Percentiles rank a stretch among this genome's conserved stretches.
These are phyloP conservation scores for Gnomoniopsis smithogilvyi DNA, from an alignment of 2,329 filamentous ascomycete species.

Conservation along the genomic window DNA sequence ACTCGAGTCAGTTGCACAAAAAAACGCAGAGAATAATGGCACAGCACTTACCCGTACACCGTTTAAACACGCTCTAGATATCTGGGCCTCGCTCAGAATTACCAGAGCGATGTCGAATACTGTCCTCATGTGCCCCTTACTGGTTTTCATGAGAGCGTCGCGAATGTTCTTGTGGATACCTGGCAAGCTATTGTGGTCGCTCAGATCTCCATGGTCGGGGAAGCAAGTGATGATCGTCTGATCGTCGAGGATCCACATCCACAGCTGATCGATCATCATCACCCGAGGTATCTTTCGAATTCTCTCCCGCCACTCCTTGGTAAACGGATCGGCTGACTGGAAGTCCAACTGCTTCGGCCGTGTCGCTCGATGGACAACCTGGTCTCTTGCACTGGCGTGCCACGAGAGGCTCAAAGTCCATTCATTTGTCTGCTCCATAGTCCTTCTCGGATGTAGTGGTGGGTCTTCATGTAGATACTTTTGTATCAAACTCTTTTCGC, in stretches of 20 bases:
- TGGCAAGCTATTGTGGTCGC: constrained; percentile 33
- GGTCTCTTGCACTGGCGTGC: constrained; percentile 36
- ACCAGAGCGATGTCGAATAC: constrained; percentile 40
- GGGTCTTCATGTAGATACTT: constrained; percentile 31
- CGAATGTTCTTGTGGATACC: constrained; percentile 39
- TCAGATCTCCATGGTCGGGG: constrained; percentile 38
- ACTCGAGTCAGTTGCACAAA: background rate
- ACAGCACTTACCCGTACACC: constrained; percentile 27
- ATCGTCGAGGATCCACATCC: constrained; percentile 30
- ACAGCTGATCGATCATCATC: constrained; percentile 32
- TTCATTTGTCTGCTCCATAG: constrained; percentile 44
- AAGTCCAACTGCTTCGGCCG: constrained; percentile 21
- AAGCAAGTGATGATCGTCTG: constrained; percentile 29
- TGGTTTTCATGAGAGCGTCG: constrained; percentile 24
- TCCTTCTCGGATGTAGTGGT: constrained; percentile 40
- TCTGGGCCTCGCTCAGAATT: constrained; percentile 36
- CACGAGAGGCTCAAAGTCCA: constrained; percentile 30
- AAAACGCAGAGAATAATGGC: background rate
- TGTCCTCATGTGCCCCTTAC: constrained; percentile 28
- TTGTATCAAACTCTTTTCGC: constrained; percentile 32
- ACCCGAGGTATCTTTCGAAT: constrained; percentile 25
- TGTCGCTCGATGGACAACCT: constrained; percentile 39
- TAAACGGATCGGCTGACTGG: constrained; percentile 18
- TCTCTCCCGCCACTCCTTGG: constrained; percentile 19
- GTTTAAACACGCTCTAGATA: constrained; percentile 37